phyloP scores from a whole-genome alignment of 2,329 filamentous ascomycete species.

The Alternaria metachromatica region DNA sequence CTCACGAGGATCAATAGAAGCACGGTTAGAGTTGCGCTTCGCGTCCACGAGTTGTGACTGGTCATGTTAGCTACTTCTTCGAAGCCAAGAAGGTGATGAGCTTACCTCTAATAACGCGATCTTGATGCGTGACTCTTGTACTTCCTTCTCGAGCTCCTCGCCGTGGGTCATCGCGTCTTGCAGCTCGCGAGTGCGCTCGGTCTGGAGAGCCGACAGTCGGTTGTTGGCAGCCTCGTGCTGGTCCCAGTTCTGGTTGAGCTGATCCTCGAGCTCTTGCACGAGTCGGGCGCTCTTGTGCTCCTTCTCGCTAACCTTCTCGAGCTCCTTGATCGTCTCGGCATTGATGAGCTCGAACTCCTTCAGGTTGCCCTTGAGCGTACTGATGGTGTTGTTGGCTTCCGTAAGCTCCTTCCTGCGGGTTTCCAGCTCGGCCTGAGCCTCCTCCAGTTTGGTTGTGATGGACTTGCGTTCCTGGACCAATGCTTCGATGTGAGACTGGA shows the following conservation, averaged over 20 bases:
- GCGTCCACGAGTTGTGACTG: conserved; percentile 69
- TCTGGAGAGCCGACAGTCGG: conserved; percentile 74
- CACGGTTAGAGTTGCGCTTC: conserved; percentile 57
- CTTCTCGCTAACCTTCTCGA: conserved; percentile 64
- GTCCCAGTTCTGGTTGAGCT: conserved; percentile 93
- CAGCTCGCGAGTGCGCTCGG: conserved; percentile 53
- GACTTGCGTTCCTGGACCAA: conserved; percentile 56
- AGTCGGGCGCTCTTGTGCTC: conserved; percentile 92
- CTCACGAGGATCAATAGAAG: conserved; percentile 54
- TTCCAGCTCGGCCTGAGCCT: conserved; percentile 53
- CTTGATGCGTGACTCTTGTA: conserved; percentile 80
- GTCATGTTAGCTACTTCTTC: conserved; percentile 31
- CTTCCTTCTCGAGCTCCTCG: conserved; percentile 61
- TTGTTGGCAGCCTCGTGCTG: conserved; percentile 86
- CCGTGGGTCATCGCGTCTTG: conserved; percentile 51
- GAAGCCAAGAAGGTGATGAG: not conserved
- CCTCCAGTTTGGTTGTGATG: conserved; percentile 50
- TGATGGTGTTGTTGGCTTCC: conserved; percentile 47
- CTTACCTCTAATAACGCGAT: conserved; percentile 79
- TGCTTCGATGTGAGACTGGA: conserved; percentile 53
- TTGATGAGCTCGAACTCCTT: conserved; percentile 57
- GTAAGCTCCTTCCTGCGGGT: conserved; percentile 52
- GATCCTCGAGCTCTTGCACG: conserved; percentile 95
- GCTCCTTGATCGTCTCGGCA: conserved; percentile 63
- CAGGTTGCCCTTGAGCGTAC: conserved; percentile 52